Base-by-base conservation (phyloP, 1,284 basidiomycete genomes). In the Volvariella surrecta region DNA sequence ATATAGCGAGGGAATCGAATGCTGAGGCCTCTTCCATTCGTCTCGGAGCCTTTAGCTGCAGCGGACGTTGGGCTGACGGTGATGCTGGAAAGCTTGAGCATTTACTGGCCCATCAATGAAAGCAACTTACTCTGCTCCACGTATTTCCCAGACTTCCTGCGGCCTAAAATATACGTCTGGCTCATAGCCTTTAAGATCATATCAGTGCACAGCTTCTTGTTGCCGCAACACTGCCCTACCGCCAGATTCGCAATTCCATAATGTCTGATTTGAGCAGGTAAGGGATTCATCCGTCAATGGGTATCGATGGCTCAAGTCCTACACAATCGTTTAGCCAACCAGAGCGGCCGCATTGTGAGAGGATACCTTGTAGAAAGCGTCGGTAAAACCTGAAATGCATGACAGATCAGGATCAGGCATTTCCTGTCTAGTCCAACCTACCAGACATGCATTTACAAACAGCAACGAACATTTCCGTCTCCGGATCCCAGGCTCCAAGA, bases 1-100 rank as follows among this genome's bases (percentile, higher is more conserved):
- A 95, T 70, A 64, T 95, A 96, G 34, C 94, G 75, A 20, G 94
- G 93, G 64, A 97, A 97, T 11, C 94, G 82, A 9, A 97, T 64
- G 51, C 82, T 85, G 20, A 91, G 64, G 1, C 93, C 93, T 34
- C 86, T 71, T 48, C 72, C 68, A 3, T 68, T 65, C 15, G 81
- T 80, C 1, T 86, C 70, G n/a, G 82, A 58, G 2, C 83, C 81
- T 38, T 75, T 66, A 0, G 88, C 90, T 7, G 92, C 92, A 1
- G 84, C 69, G 20, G 93, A 96, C 10, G 93, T 81, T 0, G 92
- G 93, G 42, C 89, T 93, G 32, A 92, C 63, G 0, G 93, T 94
- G 50, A 95, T 77, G 57, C 88, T 90, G 51, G 16, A 45, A 39
- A 32, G 24, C 16, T 24, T n/a, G n/a, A 11, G 37, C 17, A 45